These are phyloP conservation scores for Neonectria punicea DNA, from an alignment of 2,329 filamentous ascomycete species.

Conservation along the genomic window DNA sequence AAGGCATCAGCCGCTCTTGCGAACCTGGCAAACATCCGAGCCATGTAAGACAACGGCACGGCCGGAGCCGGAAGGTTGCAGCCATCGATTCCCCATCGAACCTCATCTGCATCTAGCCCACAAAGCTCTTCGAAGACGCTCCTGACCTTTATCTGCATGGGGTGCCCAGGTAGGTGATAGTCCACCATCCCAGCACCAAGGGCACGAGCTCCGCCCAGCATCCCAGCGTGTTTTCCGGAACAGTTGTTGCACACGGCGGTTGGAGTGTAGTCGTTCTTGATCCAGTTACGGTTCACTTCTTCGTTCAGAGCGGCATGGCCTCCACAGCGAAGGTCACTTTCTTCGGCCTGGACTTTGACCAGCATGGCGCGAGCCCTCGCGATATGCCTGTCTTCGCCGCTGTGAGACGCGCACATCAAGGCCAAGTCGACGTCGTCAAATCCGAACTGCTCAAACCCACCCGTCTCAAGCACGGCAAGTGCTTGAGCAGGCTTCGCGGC, in stretches of 20 bases:
- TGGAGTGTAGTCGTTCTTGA: conserved; percentile 50
- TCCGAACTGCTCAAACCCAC: conserved; percentile 48
- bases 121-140: conserved; percentile 50
- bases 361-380: conserved; percentile 52
- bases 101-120: conserved; percentile 36
- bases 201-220: conserved; percentile 55
- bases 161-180: conserved; percentile 51
- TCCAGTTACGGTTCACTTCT: conserved; percentile 52
- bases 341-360: conserved; percentile 44
- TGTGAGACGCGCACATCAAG: conserved; percentile 60
- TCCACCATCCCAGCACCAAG: conserved; percentile 44
- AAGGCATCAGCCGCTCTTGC: conserved; percentile 46
- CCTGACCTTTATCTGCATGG: conserved; percentile 53
- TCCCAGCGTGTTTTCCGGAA: conserved; percentile 60
- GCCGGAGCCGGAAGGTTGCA: conserved; percentile 61
- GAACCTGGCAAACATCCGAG: conserved; percentile 49
- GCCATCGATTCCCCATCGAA: conserved; percentile 57
- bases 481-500: conserved; percentile 59
- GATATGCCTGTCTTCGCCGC: conserved; percentile 54
- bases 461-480: conserved; percentile 56
- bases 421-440: conserved; percentile 56
- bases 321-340: conserved; percentile 55
- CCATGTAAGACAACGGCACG: conserved; percentile 50
- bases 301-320: conserved; percentile 52
- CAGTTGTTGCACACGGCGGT: conserved; percentile 57